phyloP scores from a whole-genome alignment of 139 green algal species.

The Auxenochlorella pyrenoidosa region DNA sequence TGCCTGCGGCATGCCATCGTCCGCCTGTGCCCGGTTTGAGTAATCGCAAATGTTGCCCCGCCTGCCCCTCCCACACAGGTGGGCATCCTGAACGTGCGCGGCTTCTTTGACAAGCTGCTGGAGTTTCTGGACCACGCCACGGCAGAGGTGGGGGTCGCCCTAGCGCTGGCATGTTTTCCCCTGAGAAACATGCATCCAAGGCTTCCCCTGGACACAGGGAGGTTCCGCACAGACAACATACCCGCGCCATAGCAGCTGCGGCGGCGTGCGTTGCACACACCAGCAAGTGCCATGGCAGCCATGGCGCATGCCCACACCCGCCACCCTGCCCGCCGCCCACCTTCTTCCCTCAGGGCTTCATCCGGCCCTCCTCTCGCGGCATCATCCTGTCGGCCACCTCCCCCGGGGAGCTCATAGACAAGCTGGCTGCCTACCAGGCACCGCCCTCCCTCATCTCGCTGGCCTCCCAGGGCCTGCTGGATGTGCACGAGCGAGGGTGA shows the following conservation, averaged over 20 bases:
- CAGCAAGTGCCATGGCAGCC: too few relatives aligned
- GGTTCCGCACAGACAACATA: too few relatives aligned
- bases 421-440: constrained; percentile 40
- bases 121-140: constrained; percentile 72
- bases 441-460: constrained; percentile 50
- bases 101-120: constrained; percentile 80
- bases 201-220: too few relatives aligned
- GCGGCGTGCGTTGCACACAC: too few relatives aligned
- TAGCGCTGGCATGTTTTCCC: background rate
- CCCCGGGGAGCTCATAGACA: constrained; percentile 57
- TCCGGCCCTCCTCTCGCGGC: constrained; percentile 42
- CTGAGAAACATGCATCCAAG: too few relatives aligned
- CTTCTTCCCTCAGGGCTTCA: constrained; percentile 69
- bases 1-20: too few relatives aligned
- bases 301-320: too few relatives aligned
- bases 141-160: constrained; percentile 46
- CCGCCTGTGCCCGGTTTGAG: too few relatives aligned
- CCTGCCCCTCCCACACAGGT: constrained; percentile 51
- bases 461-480: constrained; percentile 37
- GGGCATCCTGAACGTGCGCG: constrained; percentile 72
- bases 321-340: too few relatives aligned
- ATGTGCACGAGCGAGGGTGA: constrained; percentile 32
- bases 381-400: constrained; percentile 45
- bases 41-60: too few relatives aligned
- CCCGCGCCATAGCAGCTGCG: too few relatives aligned